A percentile compares a stretch with the other conserved stretches of the same genome.
phyloP scores from a whole-genome alignment of 352 stramenopile species.

The Phytopythium vexans region DNA sequence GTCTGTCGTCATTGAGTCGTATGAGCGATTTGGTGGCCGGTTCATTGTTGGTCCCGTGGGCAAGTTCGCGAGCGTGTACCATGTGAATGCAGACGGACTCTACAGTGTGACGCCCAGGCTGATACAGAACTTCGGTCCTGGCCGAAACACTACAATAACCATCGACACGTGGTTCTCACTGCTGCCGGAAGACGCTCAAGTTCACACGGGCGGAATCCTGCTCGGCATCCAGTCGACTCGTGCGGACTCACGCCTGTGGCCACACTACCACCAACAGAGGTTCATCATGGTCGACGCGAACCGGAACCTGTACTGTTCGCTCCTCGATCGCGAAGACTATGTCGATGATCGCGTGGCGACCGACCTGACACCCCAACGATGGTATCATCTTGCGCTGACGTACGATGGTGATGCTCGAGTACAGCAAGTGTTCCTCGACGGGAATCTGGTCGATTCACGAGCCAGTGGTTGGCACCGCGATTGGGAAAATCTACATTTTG shows the following conservation, averaged over 20 bases:
- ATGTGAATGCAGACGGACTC: too few species aligned
- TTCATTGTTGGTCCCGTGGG: too few species aligned
- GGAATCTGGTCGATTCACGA: constrained; percentile 15
- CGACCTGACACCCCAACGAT: constrained; percentile 21
- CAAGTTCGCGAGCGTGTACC: too few species aligned
- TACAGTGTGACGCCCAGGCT: not conserved
- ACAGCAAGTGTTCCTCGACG: constrained; percentile 38
- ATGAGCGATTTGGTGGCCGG: too few species aligned
- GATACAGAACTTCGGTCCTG: constrained; percentile 14
- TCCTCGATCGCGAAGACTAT: constrained; percentile 21
- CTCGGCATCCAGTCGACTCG: constrained; percentile 37
- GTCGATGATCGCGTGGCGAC: constrained; percentile 8
- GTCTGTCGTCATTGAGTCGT: too few species aligned
- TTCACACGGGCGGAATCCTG: constrained; percentile 28
- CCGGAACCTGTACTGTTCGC: constrained; percentile 39
- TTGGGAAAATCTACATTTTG: constrained; percentile 30
- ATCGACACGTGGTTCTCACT: constrained; percentile 42
- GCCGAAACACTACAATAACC: constrained; percentile 19
- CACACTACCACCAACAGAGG: constrained; percentile 36
- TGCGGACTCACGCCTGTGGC: constrained; percentile 24
- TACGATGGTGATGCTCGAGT: constrained; percentile 18
- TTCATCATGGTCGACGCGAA: constrained; percentile 34
- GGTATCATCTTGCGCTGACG: constrained; percentile 44
- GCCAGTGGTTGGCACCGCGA: constrained; percentile 21
- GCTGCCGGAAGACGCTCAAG: constrained; percentile 6